These are phyloP conservation scores for Ophiostoma sp. DNA, from an alignment of 2,329 filamentous ascomycete species.

Conservation along the genomic window DNA sequence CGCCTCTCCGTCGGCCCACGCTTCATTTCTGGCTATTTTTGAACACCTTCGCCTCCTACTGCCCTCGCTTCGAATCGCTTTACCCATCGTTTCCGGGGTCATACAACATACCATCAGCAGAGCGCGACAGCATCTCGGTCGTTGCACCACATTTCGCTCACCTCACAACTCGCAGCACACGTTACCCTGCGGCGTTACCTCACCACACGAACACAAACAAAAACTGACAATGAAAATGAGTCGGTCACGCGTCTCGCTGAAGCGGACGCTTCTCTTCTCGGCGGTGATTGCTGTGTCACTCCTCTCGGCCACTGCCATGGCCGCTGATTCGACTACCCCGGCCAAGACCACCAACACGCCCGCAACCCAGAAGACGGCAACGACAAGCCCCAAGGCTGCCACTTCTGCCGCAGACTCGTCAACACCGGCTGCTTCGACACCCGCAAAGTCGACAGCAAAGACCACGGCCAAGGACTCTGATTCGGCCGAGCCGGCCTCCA, in stretches of 20 bases:
- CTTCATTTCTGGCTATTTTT: neutral
- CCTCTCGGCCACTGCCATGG: slow-evolving; percentile 34
- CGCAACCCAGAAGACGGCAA: slow-evolving; percentile 25
- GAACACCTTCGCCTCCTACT: neutral
- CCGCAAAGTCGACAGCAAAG: slow-evolving; percentile 17
- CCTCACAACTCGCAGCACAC: neutral
- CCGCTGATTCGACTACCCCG: slow-evolving; percentile 32
- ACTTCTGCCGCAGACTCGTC: slow-evolving; percentile 19
- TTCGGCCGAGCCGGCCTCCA: neutral
- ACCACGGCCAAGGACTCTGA: slow-evolving; percentile 10
- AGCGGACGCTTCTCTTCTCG: slow-evolving; percentile 39
- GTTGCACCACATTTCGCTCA: slow-evolving; percentile 18
- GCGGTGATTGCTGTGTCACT: slow-evolving; percentile 34
- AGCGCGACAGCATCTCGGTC: slow-evolving; percentile 1
- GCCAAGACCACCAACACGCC: slow-evolving; percentile 15
- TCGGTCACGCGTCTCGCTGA: slow-evolving; percentile 36
- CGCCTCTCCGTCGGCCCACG: neutral
- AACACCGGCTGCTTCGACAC: slow-evolving; percentile 30
- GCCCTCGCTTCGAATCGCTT: slow-evolving; percentile 2
- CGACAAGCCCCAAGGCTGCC: slow-evolving; percentile 20
- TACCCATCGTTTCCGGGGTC: neutral
- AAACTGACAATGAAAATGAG: slow-evolving; percentile 31
- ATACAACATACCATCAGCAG: slow-evolving; percentile 7
- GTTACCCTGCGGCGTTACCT: neutral
- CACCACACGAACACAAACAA: neutral